Percentiles rank a stretch among this genome's conserved stretches.
phyloP scores from a whole-genome alignment of 1,284 basidiomycete genomes.

The Trichosporon asahii region DNA sequence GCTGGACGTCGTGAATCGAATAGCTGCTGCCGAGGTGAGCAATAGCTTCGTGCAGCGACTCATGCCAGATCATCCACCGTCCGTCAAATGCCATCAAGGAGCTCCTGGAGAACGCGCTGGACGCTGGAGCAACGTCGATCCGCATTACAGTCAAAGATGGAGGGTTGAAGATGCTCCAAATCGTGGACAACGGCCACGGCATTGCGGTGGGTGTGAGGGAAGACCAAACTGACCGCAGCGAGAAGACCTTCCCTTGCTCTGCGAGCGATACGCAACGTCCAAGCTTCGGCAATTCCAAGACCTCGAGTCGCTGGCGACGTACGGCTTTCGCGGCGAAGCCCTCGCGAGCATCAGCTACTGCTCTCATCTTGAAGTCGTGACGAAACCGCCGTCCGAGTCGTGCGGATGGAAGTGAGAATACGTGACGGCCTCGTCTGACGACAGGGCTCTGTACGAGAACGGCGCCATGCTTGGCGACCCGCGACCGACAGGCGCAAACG shows the following conservation, averaged over 20 bases:
- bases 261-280: constrained; percentile 93
- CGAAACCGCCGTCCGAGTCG: constrained; percentile 74
- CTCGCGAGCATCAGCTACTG: constrained; percentile 95
- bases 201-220: constrained; percentile 63
- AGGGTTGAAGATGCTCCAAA: constrained; percentile 90
- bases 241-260: constrained; percentile 80
- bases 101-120: constrained; percentile 88
- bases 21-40: constrained; percentile 61
- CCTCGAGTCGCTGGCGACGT: constrained; percentile 78
- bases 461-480: constrained; percentile 71
- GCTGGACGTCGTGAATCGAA: constrained; percentile 59
- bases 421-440: neutral
- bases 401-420: constrained; percentile 83
- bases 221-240: constrained; percentile 49
- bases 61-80: constrained; percentile 82
- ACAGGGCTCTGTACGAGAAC: constrained; percentile 74
- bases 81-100: constrained; percentile 97
- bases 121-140: constrained; percentile 85
- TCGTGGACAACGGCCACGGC: constrained; percentile 94
- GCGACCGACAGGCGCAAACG: constrained; percentile 86
- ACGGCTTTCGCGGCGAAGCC: constrained; percentile 97
- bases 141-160: constrained; percentile 90
- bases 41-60: neutral
- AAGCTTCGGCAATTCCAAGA: constrained; percentile 87
- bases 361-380: constrained; percentile 79